These are phyloP conservation scores for Arabidopsis arenosa DNA, from an alignment of 345 rosid species.

Conservation along the genomic window DNA sequence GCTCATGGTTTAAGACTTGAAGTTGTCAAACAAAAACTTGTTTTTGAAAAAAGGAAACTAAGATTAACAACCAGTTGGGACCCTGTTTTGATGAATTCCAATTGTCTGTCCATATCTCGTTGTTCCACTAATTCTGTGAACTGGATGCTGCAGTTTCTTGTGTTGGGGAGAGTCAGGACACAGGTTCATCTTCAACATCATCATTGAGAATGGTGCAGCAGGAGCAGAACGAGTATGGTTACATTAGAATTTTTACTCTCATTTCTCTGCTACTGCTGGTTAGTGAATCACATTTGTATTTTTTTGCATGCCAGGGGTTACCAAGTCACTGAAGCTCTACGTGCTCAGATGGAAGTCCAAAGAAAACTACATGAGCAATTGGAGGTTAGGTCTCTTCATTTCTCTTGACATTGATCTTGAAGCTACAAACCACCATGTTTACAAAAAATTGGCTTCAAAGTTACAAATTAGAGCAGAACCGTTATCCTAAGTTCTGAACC, in stretches of 20 bases:
- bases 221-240: conserved; percentile 80
- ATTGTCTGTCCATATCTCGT: neutral
- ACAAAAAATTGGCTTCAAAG: neutral
- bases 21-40: neutral
- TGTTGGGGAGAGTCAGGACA: conserved; percentile 85
- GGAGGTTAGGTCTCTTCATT: conserved; percentile 64
- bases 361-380: conserved; percentile 93
- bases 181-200: conserved; percentile 80
- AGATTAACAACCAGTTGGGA: neutral
- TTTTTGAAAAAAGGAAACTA: neutral
- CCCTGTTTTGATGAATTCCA: neutral
- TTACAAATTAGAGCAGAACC: neutral
- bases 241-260: conserved; percentile 15
- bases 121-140: conserved; percentile 12
- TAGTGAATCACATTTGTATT: neutral
- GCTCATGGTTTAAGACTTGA: neutral
- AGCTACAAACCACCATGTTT: neutral
- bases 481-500: neutral
- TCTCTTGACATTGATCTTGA: neutral
- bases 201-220: conserved; percentile 70
- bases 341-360: conserved; percentile 99
- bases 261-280: conserved; percentile 18
- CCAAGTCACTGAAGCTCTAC: conserved; percentile 95
- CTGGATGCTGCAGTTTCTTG: conserved; percentile 61
- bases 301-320: conserved; percentile 63